Evolutionary conservation across 768 basidiomycete species (phyloP), one percentile per base, ranked within the genome.

Genomic region (Panaeolus cyanescens): DNA sequence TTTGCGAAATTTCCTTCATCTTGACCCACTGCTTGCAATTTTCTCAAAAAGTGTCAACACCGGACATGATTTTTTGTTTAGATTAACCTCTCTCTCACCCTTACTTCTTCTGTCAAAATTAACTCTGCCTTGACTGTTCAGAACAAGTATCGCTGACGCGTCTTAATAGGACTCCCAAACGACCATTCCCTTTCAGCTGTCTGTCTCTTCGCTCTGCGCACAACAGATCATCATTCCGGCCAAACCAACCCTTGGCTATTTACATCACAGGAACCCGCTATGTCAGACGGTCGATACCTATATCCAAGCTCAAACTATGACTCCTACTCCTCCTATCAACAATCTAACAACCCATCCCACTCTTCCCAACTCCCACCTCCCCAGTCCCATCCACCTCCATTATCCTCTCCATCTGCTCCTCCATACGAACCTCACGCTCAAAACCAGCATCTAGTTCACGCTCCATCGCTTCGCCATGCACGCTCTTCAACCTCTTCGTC

Each of bases 241-340:
- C 50, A 56, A 54, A 57, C 53, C 61, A 54, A 31, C 39, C 56
- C 34, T 53, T 54, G 32, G 32, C 13, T 45, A 55, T 39, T 62
- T 54, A 30, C 50, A 58, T 58, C 32, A 50, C 45, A 37, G 32
- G 45, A n/a, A 32, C 32, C 32, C 20, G 32, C 42, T 50, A n/a
- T 37, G 34, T 74, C 84, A 40, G 83, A 84, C 72, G 76, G 79
- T 56, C 78, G 82, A 61, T 85, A 86, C 56, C 79, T 77, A 19
- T 77, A 77, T 32, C 70, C 74, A 34, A 76, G 76, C 59, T 66
- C 73, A 32, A 73, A 77, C 60, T 88, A 89, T 69, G 83, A 83
- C 64, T 57, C 60, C 25, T 70, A 68, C 45, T 58, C 65, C 9
- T 50, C 67, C 20, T 69, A 65, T 36, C 58, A 50, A 28, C 45